Percentiles rank a stretch among this genome's conserved stretches.
These are phyloP conservation scores for Phytopythium ostracodes DNA, from an alignment of 352 stramenopile genomes.

Conservation along the genomic window DNA sequence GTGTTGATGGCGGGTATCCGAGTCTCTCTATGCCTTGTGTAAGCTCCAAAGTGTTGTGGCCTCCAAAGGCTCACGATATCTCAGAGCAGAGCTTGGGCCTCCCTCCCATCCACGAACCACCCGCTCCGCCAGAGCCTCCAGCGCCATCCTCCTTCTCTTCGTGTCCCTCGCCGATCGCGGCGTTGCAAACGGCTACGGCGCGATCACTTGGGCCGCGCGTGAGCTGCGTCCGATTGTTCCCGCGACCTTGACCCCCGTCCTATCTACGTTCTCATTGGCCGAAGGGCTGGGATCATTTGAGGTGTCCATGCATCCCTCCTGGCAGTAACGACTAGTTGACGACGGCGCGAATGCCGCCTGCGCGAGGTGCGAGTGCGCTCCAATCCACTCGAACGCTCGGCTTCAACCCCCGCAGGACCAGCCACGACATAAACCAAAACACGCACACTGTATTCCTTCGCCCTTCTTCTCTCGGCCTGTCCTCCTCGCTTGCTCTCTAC, in stretches of 20 bases:
- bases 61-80: neutral
- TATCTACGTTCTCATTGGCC: neutral
- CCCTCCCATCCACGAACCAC: too few species aligned
- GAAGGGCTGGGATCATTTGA: neutral
- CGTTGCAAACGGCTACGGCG: neutral
- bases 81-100: neutral
- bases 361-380: neutral
- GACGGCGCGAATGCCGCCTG: neutral
- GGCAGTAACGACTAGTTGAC: neutral
- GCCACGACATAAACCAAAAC: neutral
- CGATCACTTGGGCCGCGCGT: slow-evolving; percentile 1
- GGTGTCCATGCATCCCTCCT: neutral
- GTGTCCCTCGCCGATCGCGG: neutral
- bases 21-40: neutral
- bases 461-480: neutral
- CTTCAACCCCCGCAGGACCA: neutral
- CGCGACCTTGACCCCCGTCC: neutral
- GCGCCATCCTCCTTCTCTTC: neutral
- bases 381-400: neutral
- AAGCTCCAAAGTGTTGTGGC: neutral
- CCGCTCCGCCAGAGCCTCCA: too few species aligned
- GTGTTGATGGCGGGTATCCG: neutral
- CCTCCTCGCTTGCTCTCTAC: neutral
- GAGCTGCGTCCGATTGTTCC: neutral
- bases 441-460: slow-evolving; percentile 1